Conservation (phyloP, 768 basidiomycete genomes). For the Lyophyllum atratum region DNA sequence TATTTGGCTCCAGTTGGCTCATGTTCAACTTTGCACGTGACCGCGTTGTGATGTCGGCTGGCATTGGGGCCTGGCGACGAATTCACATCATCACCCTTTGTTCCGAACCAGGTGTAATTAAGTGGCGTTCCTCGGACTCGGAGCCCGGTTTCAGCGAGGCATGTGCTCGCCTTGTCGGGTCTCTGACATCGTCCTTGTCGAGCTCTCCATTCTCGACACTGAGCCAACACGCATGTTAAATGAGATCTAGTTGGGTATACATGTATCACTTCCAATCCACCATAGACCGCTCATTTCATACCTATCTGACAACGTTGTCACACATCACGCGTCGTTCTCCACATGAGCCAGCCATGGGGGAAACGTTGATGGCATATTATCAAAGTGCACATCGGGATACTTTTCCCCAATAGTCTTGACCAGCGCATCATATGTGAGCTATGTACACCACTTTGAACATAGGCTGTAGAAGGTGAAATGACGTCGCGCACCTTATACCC, state of each 20-base stretch:
- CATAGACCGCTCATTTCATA: too few species aligned
- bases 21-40: conserved; percentile 59
- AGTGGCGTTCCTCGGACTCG: neutral
- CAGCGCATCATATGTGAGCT: conserved; percentile 71
- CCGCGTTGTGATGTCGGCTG: conserved; percentile 42
- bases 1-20: conserved; percentile 46
- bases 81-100: neutral
- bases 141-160: neutral
- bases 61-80: conserved; percentile 16
- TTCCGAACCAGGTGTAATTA: neutral
- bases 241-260: neutral
- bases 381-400: conserved; percentile 72
- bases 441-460: conserved; percentile 3
- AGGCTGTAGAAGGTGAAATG: neutral
- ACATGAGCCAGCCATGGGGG: conserved; percentile 42
- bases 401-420: conserved; percentile 53
- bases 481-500: conserved; percentile 67
- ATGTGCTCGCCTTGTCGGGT: neutral
- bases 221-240: neutral
- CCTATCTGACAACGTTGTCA: neutral
- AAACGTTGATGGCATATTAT: conserved; percentile 60
- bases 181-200: too few species aligned
- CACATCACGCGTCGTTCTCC: neutral
- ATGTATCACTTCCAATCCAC: neutral
- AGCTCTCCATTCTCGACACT: too few species aligned